A percentile compares a stretch with the other conserved stretches of the same genome.
Evolutionary conservation across 345 rosid species (phyloP).

Genomic region (Rhizophora apiculata): DNA sequence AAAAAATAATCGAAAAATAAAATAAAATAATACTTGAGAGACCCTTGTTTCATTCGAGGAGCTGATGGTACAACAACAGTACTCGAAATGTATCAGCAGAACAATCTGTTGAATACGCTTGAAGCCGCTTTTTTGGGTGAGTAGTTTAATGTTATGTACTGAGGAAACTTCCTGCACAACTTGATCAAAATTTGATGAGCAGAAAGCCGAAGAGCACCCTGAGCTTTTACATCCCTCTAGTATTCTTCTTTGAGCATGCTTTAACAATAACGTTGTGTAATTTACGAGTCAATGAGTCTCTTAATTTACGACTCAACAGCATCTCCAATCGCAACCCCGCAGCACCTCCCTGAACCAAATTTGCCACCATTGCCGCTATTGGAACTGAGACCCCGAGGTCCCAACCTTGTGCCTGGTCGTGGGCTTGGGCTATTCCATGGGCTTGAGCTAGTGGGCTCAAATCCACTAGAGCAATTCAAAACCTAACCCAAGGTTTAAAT

Average conservation of each 20-base stretch:
- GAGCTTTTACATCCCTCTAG: neutral
- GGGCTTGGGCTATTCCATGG: too few relatives aligned
- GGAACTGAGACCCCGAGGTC: too few relatives aligned
- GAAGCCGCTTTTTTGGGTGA: slow-evolving; percentile 4
- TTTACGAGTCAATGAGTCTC: too few relatives aligned
- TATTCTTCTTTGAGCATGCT: neutral
- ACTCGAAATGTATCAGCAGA: neutral
- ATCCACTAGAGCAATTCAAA: too few relatives aligned
- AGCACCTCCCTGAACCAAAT: too few relatives aligned
- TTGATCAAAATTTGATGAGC: neutral
- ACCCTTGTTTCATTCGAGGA: slow-evolving; percentile 17
- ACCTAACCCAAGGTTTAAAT: too few relatives aligned
- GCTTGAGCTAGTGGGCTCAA: too few relatives aligned
- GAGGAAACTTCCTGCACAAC: slow-evolving; percentile 5
- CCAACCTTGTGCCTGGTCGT: too few relatives aligned
- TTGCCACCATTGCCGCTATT: too few relatives aligned
- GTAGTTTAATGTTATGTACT: neutral
- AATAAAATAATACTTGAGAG: slow-evolving; percentile 9
- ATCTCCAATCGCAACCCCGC: too few relatives aligned
- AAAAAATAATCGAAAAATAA: slow-evolving; percentile 3
- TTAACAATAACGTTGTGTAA: too few relatives aligned
- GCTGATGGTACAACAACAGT: slow-evolving; percentile 1
- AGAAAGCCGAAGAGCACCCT: slow-evolving; percentile 15
- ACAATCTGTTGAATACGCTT: slow-evolving; percentile 3
- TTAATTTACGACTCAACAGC: too few relatives aligned